Evolutionary conservation across 768 basidiomycete species (phyloP), one percentile per base, ranked within the genome.

Genomic region (Lenzites betulinus): DNA sequence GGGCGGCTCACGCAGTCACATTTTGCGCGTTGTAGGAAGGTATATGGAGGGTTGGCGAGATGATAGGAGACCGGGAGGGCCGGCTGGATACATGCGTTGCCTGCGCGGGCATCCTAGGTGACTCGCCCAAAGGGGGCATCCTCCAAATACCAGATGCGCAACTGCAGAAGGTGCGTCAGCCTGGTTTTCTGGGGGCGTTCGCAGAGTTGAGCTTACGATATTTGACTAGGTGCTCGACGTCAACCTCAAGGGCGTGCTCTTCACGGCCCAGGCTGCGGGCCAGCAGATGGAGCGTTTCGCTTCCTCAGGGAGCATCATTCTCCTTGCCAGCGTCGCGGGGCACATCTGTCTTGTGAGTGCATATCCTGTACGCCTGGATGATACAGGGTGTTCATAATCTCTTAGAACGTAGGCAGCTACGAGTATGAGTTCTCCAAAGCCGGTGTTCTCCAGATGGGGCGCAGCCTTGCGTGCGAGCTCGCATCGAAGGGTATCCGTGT

Each of bases 391-490:
- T n/a, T n/a, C n/a, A n/a, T n/a, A n/a, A n/a, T n/a, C n/a, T n/a
- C n/a, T n/a, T n/a, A n/a, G n/a, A 46, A n/a, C n/a, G n/a, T n/a
- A n/a, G n/a, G n/a, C 13, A 7, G 50, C 13, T 23, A 13, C 13
- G 48, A 50, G 9, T 91, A 90, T 72, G 89, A 89, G 71, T 78
- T 82, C 36, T 85, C 85, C 74, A 91, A 91, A 71, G 81, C 85
- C 1, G 88, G 83, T 1, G 86, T 91, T 12, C 73, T 89, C 30
- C 89, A 91, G 72, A 87, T 89, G 86, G 83, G 79, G 1, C 81
- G 90, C 39, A 88, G 85, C 69, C 86, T 91, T 86, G 90, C 89
- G 4, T 89, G 87, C 66, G 89, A 91, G 67, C 79, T 91, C 0
- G 90, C 85, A 0, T 71, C 66, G 20, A 75, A 84, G 69, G 73